phyloP scores from a whole-genome alignment of 2,329 filamentous ascomycete species.

The Iodosphaeria phyllophila region DNA sequence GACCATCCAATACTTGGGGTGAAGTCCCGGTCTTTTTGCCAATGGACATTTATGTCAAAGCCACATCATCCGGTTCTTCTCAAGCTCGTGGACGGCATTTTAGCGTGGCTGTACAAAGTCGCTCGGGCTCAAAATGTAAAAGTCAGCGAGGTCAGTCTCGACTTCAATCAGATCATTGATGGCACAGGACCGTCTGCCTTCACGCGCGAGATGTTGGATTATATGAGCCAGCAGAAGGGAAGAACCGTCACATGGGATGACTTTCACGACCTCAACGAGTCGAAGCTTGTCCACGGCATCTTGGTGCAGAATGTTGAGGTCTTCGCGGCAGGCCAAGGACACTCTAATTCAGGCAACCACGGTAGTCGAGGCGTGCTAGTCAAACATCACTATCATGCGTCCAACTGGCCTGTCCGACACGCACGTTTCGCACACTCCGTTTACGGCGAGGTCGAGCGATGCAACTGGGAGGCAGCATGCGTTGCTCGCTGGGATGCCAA shows the following conservation, averaged over 20 bases:
- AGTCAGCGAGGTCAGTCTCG: slow-evolving; percentile 41
- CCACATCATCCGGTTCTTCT: slow-evolving; percentile 50
- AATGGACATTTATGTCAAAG: slow-evolving; percentile 59
- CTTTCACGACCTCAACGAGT: slow-evolving; percentile 49
- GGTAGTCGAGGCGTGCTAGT: slow-evolving; percentile 46
- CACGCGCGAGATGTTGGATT: slow-evolving; percentile 41
- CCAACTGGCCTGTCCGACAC: slow-evolving; percentile 49
- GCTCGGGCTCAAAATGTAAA: slow-evolving; percentile 37
- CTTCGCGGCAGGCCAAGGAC: slow-evolving; percentile 53
- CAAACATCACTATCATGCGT: slow-evolving; percentile 60
- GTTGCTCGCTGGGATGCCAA: slow-evolving; percentile 47
- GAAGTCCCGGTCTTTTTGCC: slow-evolving; percentile 54
- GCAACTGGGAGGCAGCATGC: slow-evolving; percentile 50
- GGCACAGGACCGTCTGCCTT: slow-evolving; percentile 58
- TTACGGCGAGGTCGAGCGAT: slow-evolving; percentile 51
- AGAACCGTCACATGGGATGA: slow-evolving; percentile 40
- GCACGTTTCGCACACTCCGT: slow-evolving; percentile 48
- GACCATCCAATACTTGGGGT: slow-evolving; percentile 46
- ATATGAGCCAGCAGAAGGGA: slow-evolving; percentile 33
- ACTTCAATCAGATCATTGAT: slow-evolving; percentile 55
- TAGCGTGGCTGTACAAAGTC: slow-evolving; percentile 43
- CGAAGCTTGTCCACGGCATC: slow-evolving; percentile 42
- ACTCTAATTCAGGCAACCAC: slow-evolving; percentile 55
- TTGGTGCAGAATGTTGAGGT: slow-evolving; percentile 53
- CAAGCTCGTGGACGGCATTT: slow-evolving; percentile 47